phyloP scores from a whole-genome alignment of 257 asterid genomes.

The Mitragyna speciosa region DNA sequence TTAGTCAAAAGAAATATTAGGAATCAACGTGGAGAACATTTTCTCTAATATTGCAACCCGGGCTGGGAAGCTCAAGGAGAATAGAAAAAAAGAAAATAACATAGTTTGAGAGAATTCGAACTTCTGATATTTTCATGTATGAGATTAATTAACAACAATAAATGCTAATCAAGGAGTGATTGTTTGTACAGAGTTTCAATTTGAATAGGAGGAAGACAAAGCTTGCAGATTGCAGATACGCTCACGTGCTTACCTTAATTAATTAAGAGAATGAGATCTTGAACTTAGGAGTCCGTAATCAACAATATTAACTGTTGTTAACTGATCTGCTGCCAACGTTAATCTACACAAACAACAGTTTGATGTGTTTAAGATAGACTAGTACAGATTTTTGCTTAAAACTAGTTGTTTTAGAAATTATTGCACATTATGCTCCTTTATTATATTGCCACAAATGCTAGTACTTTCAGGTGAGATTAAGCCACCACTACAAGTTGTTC shows the following conservation, averaged over 20 bases:
- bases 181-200: too few relatives aligned
- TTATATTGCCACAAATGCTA: not conserved
- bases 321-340: conserved; percentile 8
- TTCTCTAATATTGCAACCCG: too few relatives aligned
- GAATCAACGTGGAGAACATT: too few relatives aligned
- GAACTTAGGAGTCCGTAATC: not conserved
- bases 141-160: too few relatives aligned
- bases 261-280: conserved; percentile 17
- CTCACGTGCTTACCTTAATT: conserved; percentile 19
- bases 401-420: not conserved
- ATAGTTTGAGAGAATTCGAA: too few relatives aligned
- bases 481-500: not conserved
- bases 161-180: too few relatives aligned
- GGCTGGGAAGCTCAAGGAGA: too few relatives aligned
- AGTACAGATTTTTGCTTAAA: not conserved
- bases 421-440: not conserved
- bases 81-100: too few relatives aligned
- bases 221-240: not conserved
- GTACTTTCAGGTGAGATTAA: not conserved
- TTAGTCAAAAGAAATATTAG: too few relatives aligned
- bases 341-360: not conserved
- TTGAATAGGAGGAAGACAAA: too few relatives aligned
- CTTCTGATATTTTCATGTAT: too few relatives aligned
- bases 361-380: not conserved
- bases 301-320: conserved; percentile 12